A percentile compares a stretch with the other conserved stretches of the same genome.
phyloP scores from a whole-genome alignment of 169 alveolate genomes.

The Babesia ovata region DNA sequence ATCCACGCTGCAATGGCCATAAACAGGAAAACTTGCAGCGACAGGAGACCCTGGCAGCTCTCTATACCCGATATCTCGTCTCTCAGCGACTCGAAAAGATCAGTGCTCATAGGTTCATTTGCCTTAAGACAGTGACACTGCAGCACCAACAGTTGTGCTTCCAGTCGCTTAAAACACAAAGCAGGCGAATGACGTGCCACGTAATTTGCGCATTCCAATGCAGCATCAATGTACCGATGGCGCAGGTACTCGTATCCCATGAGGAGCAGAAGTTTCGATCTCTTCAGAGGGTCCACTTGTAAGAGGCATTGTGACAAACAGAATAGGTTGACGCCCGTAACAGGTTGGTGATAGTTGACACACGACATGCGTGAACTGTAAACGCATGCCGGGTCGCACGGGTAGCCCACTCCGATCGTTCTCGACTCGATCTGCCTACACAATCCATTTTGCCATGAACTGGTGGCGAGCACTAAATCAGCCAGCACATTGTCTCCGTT shows the following conservation, averaged over 20 bases:
- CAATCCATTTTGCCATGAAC: conserved; percentile 32
- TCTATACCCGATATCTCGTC: conserved; percentile 17
- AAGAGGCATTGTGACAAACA: conserved; percentile 38
- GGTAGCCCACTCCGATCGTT: conserved; percentile 61
- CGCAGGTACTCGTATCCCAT: conserved; percentile 61
- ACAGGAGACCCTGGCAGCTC: conserved; percentile 47
- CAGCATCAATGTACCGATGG: conserved; percentile 38
- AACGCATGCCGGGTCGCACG: conserved; percentile 67
- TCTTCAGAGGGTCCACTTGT: conserved; percentile 25
- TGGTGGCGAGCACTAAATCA: conserved; percentile 13
- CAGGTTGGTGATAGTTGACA: conserved; percentile 36
- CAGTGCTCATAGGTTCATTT: background rate
- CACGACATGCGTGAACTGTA: conserved; percentile 38
- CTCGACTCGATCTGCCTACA: conserved; percentile 43
- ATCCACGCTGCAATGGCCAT: conserved; percentile 40
- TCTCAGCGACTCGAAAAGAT: conserved; percentile 1
- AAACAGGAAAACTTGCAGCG: conserved; percentile 33
- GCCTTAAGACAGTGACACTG: conserved; percentile 54
- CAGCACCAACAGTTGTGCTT: conserved; percentile 43
- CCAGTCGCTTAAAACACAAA: conserved; percentile 8
- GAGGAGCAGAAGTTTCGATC: conserved; percentile 35
- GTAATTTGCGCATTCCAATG: conserved; percentile 33
- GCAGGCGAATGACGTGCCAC: conserved; percentile 12
- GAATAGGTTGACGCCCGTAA: conserved; percentile 46
- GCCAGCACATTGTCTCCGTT: background rate